Conservation (phyloP, 2,329 filamentous ascomycete species). For the Claviceps pazoutovae region DNA sequence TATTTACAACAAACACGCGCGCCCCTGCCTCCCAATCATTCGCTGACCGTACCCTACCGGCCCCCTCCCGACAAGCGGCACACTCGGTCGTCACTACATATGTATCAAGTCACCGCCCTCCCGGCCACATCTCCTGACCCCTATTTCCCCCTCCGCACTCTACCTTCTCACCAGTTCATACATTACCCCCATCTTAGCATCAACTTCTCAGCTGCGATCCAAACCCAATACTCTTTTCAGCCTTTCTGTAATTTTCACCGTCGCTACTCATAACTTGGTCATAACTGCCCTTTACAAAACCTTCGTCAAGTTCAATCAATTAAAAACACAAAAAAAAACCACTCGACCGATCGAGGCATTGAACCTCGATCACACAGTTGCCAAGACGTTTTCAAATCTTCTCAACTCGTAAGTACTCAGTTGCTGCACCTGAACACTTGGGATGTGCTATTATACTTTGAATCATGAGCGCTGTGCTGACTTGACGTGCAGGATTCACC, state of each 20-base stretch:
- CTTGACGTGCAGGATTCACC: constrained; percentile 53
- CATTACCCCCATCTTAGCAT: background rate
- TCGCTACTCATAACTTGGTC: background rate
- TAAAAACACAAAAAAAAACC: constrained; percentile 3
- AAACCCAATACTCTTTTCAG: background rate
- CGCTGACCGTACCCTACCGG: background rate
- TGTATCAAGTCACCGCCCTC: constrained; percentile 2
- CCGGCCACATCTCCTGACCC: background rate
- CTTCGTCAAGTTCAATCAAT: constrained; percentile 4
- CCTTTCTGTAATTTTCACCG: background rate
- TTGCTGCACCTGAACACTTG: background rate
- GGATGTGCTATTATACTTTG: background rate
- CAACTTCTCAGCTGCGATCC: background rate
- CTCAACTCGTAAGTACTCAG: constrained; percentile 69
- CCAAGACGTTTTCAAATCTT: constrained; percentile 98
- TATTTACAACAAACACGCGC: too few species aligned
- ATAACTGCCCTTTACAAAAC: background rate
- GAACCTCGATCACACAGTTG: constrained; percentile 47
- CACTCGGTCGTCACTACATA: background rate
- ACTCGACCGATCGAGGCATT: constrained; percentile 34
- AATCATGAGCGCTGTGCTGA: background rate
- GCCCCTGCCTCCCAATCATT: too few species aligned
- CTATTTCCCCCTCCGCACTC: background rate
- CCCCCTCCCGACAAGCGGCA: background rate
- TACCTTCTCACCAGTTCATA: background rate